phyloP scores from a whole-genome alignment of 2,329 filamentous ascomycete genomes.

The Cladophialophora carrionii region DNA sequence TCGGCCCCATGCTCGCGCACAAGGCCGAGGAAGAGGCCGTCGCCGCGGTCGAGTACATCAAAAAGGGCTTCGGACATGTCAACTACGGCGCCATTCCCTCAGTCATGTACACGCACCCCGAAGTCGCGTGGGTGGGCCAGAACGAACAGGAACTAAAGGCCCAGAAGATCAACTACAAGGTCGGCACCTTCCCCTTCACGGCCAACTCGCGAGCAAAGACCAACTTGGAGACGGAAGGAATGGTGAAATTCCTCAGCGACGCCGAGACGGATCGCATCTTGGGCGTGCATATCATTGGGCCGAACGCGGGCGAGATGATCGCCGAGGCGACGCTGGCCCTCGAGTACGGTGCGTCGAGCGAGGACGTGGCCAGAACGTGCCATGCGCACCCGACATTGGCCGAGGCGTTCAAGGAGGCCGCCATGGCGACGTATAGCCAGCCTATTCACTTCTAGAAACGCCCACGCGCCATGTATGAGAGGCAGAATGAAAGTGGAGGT shows the following conservation, averaged over 20 bases:
- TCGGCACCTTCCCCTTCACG: slow-evolving; percentile 94
- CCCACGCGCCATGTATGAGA: neutral
- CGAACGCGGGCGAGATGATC: slow-evolving; percentile 99
- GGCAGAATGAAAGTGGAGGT: neutral
- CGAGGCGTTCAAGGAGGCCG: slow-evolving; percentile 99
- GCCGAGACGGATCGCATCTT: slow-evolving; percentile 94
- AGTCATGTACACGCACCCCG: slow-evolving; percentile 99
- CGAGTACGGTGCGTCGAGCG: slow-evolving; percentile 93
- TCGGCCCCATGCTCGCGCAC: slow-evolving; percentile 98
- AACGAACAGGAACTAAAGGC: slow-evolving; percentile 95
- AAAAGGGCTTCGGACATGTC: slow-evolving; percentile 96
- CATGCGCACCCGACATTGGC: slow-evolving; percentile 95
- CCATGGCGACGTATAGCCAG: slow-evolving; percentile 95
- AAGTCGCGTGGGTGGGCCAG: slow-evolving; percentile 98
- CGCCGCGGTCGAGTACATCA: slow-evolving; percentile 93
- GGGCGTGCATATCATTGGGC: slow-evolving; percentile 93
- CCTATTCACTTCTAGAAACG: slow-evolving; percentile 82
- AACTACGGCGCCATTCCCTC: slow-evolving; percentile 98
- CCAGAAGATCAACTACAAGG: slow-evolving; percentile 84
- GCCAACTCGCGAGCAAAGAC: slow-evolving; percentile 99
- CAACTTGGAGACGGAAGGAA: slow-evolving; percentile 90
- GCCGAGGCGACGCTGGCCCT: slow-evolving; percentile 92
- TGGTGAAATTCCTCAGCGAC: slow-evolving; percentile 97
- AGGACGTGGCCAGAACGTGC: slow-evolving; percentile 92
- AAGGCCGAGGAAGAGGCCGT: slow-evolving; percentile 99